A percentile compares a stretch with the other conserved stretches of the same genome.
phyloP scores from a whole-genome alignment of 1,139 yeast genomes.

The Diutina mesorugosa region DNA sequence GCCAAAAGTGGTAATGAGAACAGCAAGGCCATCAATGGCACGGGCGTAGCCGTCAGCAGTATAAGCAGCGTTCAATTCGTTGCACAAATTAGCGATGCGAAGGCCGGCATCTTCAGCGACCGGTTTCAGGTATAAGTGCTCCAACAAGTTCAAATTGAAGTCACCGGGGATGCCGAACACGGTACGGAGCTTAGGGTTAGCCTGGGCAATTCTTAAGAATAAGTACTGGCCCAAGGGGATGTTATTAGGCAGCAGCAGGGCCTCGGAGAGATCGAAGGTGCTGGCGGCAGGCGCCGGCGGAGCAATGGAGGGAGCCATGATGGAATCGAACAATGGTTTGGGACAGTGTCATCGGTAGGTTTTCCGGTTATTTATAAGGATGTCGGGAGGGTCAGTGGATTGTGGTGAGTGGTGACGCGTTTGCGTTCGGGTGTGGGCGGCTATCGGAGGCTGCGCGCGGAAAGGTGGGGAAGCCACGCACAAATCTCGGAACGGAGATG shows the following conservation, averaged over 20 bases:
- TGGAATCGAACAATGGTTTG: background rate
- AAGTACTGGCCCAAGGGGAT: slow-evolving; percentile 19
- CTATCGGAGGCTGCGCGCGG: background rate
- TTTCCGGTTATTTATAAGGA: background rate
- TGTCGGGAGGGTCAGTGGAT: background rate
- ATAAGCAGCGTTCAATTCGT: slow-evolving; percentile 40
- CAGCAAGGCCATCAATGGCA: slow-evolving; percentile 28
- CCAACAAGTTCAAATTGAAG: slow-evolving; percentile 24
- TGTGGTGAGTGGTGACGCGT: background rate
- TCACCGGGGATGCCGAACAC: slow-evolving; percentile 33
- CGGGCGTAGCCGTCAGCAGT: slow-evolving; percentile 75
- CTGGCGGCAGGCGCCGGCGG: background rate
- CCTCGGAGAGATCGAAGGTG: background rate
- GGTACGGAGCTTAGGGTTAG: slow-evolving; percentile 21
- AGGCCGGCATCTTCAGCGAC: slow-evolving; percentile 7
- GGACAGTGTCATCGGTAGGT: background rate
- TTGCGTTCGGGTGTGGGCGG: background rate
- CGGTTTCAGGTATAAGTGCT: slow-evolving; percentile 19
- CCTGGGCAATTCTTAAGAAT: slow-evolving; percentile 21
- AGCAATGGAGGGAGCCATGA: background rate
- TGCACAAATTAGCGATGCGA: slow-evolving; percentile 11
- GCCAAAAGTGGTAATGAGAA: slow-evolving; percentile 56
- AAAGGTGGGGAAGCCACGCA: background rate
- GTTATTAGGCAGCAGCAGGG: background rate
- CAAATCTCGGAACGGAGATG: background rate